Evolutionary conservation across 2,329 filamentous ascomycete species (phyloP), one percentile per base, ranked within the genome.

Genomic region (Escovopsis weberi): DNA sequence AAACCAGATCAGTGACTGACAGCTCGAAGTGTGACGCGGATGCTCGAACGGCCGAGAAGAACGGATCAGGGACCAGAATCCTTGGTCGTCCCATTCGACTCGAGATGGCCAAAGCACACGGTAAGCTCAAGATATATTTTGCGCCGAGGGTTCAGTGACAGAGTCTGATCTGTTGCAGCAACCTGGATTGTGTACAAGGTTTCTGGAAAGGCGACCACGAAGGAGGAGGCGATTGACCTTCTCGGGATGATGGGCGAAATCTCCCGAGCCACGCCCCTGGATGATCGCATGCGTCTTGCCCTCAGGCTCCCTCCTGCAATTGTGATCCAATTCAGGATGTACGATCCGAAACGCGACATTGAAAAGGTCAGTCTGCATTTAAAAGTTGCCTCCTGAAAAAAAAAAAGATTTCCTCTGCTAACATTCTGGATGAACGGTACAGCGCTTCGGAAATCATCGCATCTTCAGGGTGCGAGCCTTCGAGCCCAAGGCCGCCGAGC

Each of bases 51-150:
- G 77, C 75, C 18, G 59, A 74, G 41, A 48, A 50, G 2, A 44
- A 66, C 4, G 74, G 69, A 8, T 65, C 63, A 36, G 70, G 70
- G 11, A 53, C 60, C 8, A 46, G 66, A 3, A 71, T 80, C 42
- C 63, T 70, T 37, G 74, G 73, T 12, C 72, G 78, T 10, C 62
- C 68, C 11, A 75, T 72, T 55, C 73, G 78, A 15, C 72, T 68
- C 18, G 77, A 82, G 59, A 71, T 66, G 56, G 73, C 73, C 18
- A 70, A 71, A 48, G 75, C 71, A 26, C 73, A 77, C 50, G 65
- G 77, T 74, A 57, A 61, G 71, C 47, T 58, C 3, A 4, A 12
- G 38, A 15, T 9, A 30, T 30, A 12, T 28, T 8, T 5, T 7
- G 12, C 37, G 33, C 11, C 45, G 10, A 40, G 11, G 18, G 15